Percentiles rank a stretch among this genome's conserved stretches.
phyloP scores from a whole-genome alignment of 108 stramenopile genomes.

The Fistulifera solaris region DNA sequence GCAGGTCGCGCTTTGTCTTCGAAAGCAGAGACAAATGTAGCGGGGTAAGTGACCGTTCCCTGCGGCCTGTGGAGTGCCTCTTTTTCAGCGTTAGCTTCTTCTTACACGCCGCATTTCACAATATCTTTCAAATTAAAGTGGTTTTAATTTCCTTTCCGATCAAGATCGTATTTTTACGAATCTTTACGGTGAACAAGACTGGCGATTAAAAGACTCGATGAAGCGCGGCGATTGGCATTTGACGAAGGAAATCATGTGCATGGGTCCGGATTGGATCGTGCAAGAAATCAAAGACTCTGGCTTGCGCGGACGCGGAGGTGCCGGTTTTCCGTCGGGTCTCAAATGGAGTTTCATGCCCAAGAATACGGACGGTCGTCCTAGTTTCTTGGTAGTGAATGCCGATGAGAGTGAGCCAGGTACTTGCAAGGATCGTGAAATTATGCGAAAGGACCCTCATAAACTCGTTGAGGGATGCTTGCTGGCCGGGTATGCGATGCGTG shows the following conservation, averaged over 20 bases:
- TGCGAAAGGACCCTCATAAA: slow-evolving; percentile 99
- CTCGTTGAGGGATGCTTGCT: slow-evolving; percentile 98
- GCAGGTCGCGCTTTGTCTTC: not conserved
- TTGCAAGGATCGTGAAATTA: slow-evolving; percentile 99
- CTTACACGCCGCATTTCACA: not conserved
- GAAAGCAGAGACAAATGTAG: not conserved
- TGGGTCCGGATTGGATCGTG: slow-evolving; percentile 99
- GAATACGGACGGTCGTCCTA: slow-evolving; percentile 95
- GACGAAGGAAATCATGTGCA: slow-evolving; percentile 97
- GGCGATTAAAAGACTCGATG: slow-evolving; percentile 92
- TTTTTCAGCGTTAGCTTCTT: not conserved
- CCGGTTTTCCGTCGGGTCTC: slow-evolving; percentile 97
- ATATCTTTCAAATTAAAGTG: slow-evolving; percentile 13
- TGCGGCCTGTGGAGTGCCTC: not conserved
- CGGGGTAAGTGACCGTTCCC: not conserved
- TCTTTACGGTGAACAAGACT: slow-evolving; percentile 99
- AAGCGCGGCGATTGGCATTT: slow-evolving; percentile 89
- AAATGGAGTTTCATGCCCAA: slow-evolving; percentile 99
- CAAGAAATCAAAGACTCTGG: slow-evolving; percentile 99
- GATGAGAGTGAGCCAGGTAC: slow-evolving; percentile 99
- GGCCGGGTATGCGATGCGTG: slow-evolving; percentile 99
- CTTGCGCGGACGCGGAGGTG: slow-evolving; percentile 97
- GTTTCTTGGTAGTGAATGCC: slow-evolving; percentile 98
- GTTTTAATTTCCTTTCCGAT: slow-evolving; percentile 89
- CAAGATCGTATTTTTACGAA: slow-evolving; percentile 99